phyloP scores from a whole-genome alignment of 768 basidiomycete genomes.

The Sarcodon sp. region DNA sequence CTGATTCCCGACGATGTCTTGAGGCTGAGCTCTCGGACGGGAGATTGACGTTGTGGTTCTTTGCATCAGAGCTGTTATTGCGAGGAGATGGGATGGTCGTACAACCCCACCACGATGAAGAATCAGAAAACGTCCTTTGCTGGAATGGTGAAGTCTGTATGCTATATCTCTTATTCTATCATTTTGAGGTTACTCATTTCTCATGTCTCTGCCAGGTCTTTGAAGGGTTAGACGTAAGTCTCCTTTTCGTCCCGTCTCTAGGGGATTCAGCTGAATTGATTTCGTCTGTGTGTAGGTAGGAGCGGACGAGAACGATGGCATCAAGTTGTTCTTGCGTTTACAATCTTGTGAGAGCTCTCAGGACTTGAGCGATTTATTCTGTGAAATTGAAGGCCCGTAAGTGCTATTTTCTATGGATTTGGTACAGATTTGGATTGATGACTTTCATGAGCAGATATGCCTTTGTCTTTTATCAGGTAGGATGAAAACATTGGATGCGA shows the following conservation, averaged over 20 bases:
- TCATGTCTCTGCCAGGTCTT: slow-evolving; percentile 36
- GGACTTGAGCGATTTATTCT: slow-evolving; percentile 39
- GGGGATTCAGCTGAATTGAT: not conserved
- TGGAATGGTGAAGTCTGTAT: slow-evolving; percentile 74
- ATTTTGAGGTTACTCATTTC: not conserved
- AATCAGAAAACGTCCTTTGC: slow-evolving; percentile 49
- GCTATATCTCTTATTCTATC: not conserved
- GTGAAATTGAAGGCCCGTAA: slow-evolving; percentile 71
- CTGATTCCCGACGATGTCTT: slow-evolving; percentile 40
- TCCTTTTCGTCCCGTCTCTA: not conserved
- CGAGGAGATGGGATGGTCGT: slow-evolving; percentile 42
- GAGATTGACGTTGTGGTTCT: slow-evolving; percentile 34
- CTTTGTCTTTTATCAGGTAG: slow-evolving; percentile 66
- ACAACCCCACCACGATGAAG: slow-evolving; percentile 49
- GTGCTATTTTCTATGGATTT: slow-evolving; percentile 15
- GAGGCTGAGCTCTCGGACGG: not conserved
- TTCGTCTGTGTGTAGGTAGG: slow-evolving; percentile 27
- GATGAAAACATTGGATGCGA: slow-evolving; percentile 9
- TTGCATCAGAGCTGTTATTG: slow-evolving; percentile 64
- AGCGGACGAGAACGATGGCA: slow-evolving; percentile 61
- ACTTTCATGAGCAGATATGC: slow-evolving; percentile 43
- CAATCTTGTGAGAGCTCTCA: slow-evolving; percentile 13
- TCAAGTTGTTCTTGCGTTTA: slow-evolving; percentile 29
- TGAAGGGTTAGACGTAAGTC: slow-evolving; percentile 59
- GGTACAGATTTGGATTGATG: not conserved